These are phyloP conservation scores for Medicago ruthenica DNA, from an alignment of 306 rosid species.

Conservation along the genomic window DNA sequence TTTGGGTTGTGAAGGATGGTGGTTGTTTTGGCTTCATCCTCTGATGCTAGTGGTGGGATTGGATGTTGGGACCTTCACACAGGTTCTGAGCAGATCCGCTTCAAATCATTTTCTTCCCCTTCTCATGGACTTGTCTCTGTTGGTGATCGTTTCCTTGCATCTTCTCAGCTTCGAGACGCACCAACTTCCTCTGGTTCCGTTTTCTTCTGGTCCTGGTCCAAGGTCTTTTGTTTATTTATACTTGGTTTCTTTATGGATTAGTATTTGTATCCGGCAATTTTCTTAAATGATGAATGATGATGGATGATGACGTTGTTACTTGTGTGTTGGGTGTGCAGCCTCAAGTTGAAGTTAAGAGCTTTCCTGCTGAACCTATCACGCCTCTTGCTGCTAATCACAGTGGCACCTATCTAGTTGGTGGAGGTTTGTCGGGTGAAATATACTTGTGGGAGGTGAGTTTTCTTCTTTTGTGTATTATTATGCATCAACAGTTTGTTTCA, in stretches of 20 bases:
- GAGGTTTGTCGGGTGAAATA: conserved; percentile 71
- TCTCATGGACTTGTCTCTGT: conserved; percentile 75
- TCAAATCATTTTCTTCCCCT: conserved; percentile 72
- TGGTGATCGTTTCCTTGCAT: conserved; percentile 68
- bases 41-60: conserved; percentile 60
- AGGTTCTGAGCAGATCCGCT: conserved; percentile 75
- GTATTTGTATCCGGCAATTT: background rate
- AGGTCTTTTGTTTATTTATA: conserved; percentile 49
- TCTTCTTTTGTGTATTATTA: background rate
- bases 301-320: background rate
- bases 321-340: conserved; percentile 54
- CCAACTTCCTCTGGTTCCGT: conserved; percentile 57
- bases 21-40: conserved; percentile 75
- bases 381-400: conserved; percentile 72
- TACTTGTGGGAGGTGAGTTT: conserved; percentile 82
- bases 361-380: conserved; percentile 68
- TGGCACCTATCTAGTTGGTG: conserved; percentile 77
- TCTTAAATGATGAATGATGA: conserved; percentile 15
- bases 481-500: background rate
- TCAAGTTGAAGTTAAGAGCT: conserved; percentile 72
- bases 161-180: conserved; percentile 64
- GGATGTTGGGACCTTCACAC: conserved; percentile 83
- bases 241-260: background rate
- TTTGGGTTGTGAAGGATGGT: conserved; percentile 57
- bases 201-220: conserved; percentile 80